These are phyloP conservation scores for Hymenoscyphus salicellus DNA, from an alignment of 2,329 filamentous ascomycete species.

Conservation along the genomic window DNA sequence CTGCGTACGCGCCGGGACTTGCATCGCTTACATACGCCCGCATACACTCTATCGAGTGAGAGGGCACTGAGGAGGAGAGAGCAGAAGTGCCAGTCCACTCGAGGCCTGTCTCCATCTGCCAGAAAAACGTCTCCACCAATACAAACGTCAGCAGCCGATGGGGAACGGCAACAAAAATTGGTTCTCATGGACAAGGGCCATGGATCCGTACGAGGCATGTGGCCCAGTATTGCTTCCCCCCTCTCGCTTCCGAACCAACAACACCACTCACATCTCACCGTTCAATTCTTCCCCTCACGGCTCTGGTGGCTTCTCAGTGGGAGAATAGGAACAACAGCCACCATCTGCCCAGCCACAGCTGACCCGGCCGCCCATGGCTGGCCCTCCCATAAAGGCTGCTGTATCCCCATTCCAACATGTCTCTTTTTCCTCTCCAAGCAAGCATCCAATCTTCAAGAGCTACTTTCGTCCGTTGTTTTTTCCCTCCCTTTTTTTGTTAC, in stretches of 20 bases:
- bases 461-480: constrained; percentile 48
- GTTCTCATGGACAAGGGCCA: background rate
- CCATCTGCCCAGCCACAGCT: constrained; percentile 8
- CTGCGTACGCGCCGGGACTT: constrained; percentile 24
- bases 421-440: constrained; percentile 56
- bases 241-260: constrained; percentile 6
- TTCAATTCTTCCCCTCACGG: background rate
- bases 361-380: background rate
- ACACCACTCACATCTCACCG: constrained; percentile 7
- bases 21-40: constrained; percentile 9
- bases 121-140: background rate
- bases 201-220: background rate
- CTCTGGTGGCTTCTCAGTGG: background rate
- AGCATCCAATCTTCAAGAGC: constrained; percentile 56
- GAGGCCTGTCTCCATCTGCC: background rate
- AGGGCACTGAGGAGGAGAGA: background rate
- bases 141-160: background rate
- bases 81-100: background rate
- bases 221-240: constrained; percentile 11
- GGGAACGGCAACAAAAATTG: background rate
- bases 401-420: constrained; percentile 23
- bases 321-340: constrained; percentile 1
- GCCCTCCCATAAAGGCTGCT: constrained; percentile 23
- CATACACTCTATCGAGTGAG: constrained; percentile 14
- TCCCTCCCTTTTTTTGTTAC: constrained; percentile 43